phyloP scores from a whole-genome alignment of 2,329 filamentous ascomycete genomes.

The Corinectria fuckeliana region DNA sequence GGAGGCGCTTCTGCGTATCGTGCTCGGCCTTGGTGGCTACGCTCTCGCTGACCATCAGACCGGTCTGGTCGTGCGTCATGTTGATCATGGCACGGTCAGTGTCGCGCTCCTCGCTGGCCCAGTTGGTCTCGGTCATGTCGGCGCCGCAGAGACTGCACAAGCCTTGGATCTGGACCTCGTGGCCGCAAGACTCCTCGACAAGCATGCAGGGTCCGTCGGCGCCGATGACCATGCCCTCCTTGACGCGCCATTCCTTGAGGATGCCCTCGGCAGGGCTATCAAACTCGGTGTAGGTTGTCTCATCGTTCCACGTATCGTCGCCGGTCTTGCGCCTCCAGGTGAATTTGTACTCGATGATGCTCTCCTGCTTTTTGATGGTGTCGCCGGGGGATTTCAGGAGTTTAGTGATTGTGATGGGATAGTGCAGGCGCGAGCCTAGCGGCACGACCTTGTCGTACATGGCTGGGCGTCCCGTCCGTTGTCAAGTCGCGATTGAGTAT shows the following conservation, averaged over 20 bases:
- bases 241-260: conserved; percentile 77
- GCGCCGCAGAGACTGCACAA: conserved; percentile 92
- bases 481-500: conserved; percentile 3
- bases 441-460: conserved; percentile 54
- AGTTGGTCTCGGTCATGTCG: conserved; percentile 92
- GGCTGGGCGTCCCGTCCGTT: conserved; percentile 8
- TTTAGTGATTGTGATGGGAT: conserved; percentile 91
- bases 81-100: conserved; percentile 89
- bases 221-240: conserved; percentile 68
- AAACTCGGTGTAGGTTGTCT: conserved; percentile 77
- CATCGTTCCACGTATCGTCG: conserved; percentile 65
- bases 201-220: conserved; percentile 68
- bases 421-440: conserved; percentile 73
- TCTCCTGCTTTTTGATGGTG: conserved; percentile 74
- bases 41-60: conserved; percentile 81
- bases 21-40: conserved; percentile 85
- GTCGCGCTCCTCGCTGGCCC: conserved; percentile 80
- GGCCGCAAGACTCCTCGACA: conserved; percentile 89
- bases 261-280: conserved; percentile 84
- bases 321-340: conserved; percentile 78
- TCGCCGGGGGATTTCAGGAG: conserved; percentile 80
- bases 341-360: conserved; percentile 87
- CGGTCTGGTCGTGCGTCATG: conserved; percentile 91
- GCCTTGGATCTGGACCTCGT: conserved; percentile 89
- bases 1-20: conserved; percentile 81